These are phyloP conservation scores for Cytospora piceae DNA, from an alignment of 2,329 filamentous ascomycete species.

Conservation along the genomic window DNA sequence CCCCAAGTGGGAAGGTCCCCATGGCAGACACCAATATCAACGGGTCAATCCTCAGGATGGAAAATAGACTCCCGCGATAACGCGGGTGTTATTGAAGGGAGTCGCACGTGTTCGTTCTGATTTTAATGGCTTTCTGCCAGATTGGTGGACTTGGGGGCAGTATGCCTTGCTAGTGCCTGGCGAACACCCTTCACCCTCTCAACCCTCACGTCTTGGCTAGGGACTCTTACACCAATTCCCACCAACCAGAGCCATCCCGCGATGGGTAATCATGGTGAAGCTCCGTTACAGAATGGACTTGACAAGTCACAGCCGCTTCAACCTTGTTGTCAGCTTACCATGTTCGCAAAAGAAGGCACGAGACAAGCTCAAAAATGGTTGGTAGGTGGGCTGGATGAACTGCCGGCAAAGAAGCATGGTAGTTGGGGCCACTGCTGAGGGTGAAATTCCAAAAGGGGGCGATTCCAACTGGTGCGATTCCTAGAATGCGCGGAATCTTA, in stretches of 20 bases:
- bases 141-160: neutral
- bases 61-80: neutral
- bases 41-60: neutral
- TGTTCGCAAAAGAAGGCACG: neutral
- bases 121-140: neutral
- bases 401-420: neutral
- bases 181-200: neutral
- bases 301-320: neutral
- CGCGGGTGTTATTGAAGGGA: neutral
- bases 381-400: neutral
- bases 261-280: neutral
- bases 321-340: neutral
- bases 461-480: neutral
- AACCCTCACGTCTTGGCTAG: neutral
- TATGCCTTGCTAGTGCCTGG: neutral
- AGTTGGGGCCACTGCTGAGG: neutral
- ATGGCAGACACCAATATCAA: neutral
- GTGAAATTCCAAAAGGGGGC: neutral
- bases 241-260: neutral
- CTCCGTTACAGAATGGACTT: neutral
- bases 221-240: neutral
- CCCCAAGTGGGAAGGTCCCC: neutral
- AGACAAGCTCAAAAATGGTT: neutral
- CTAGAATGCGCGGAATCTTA: neutral
- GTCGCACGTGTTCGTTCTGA: neutral